Evolutionary conservation across 495 filamentous ascomycete species (phyloP), one percentile per base, ranked within the genome.

Genomic region (Aspergillus avenaceus): DNA sequence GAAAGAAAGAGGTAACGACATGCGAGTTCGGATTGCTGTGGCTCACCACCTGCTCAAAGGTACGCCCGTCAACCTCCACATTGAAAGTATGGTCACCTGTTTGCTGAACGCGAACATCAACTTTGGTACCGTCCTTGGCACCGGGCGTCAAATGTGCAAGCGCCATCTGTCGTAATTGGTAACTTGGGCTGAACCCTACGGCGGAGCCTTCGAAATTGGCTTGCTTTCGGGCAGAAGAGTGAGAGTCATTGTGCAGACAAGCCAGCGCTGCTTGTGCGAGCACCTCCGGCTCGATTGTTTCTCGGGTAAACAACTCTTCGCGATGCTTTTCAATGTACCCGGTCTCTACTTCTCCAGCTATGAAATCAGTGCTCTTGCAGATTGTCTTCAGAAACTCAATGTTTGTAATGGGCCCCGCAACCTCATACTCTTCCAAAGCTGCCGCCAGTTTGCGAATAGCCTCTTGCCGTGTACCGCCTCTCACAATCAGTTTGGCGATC

Each of bases 401-500:
- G 62, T 99, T 99, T 5, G 93, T 98, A 59, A 86, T 84, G 13
- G 91, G 81, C 1, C 93, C 93, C 1, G 90, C 95, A 8, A 99
- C 80, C 67, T 98, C 90, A 62, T 97, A 98, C 44, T 91, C 80
- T 50, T 88, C 86, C 22, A 97, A 67, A 2, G 92, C 92, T n/a
- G 80, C 69, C 28, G 83, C 81, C 24, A 97, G 73, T 60, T 89
- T 96, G 52, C 87, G 82, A 47, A 97, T 82, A 14, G 93, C 90
- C 16, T 86, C 85, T 63, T 87, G 80, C 24, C 93, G 80, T 47
- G 84, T 83, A 34, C 76, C 77, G 14, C 88, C 95, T 22, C 83
- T 78, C n/a, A 97, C 91, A 53, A 99, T 97, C 47, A 99, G 77
- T 65, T 99, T 99, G 34, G 95, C 86, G 53, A 99, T 97, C 93